phyloP scores from a whole-genome alignment of 768 basidiomycete genomes.

The Phanerochaete carnosa region DNA sequence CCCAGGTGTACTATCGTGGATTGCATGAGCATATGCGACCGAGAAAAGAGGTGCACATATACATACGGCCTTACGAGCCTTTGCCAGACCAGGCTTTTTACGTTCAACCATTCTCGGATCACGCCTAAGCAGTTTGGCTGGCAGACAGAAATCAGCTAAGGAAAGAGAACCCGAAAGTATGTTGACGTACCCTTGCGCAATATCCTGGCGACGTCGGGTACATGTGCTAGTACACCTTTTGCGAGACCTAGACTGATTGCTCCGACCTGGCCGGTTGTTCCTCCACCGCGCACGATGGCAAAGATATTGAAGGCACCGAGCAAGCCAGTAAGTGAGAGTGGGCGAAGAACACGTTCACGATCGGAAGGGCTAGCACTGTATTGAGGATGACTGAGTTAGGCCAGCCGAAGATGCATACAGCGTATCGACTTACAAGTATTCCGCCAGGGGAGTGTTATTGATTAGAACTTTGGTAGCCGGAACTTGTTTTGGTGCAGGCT shows the following conservation, averaged over 20 bases:
- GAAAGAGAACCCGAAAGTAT: background rate
- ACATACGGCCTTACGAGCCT: slow-evolving; percentile 89
- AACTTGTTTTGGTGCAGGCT: slow-evolving; percentile 26
- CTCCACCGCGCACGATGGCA: slow-evolving; percentile 71
- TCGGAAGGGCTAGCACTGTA: slow-evolving; percentile 54
- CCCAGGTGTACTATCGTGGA: slow-evolving; percentile 77
- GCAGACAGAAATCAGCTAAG: background rate
- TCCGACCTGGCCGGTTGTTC: slow-evolving; percentile 90
- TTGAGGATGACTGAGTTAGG: background rate
- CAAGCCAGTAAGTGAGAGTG: slow-evolving; percentile 78
- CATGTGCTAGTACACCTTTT: slow-evolving; percentile 70
- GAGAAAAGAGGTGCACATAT: slow-evolving; percentile 6
- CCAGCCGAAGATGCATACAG: background rate
- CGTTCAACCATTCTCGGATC: slow-evolving; percentile 98
- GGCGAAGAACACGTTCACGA: slow-evolving; percentile 78
- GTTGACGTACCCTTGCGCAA: slow-evolving; percentile 65
- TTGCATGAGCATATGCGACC: slow-evolving; percentile 12
- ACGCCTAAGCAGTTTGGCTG: slow-evolving; percentile 82
- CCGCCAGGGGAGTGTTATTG: slow-evolving; percentile 77
- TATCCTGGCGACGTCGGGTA: slow-evolving; percentile 58
- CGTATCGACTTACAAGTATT: slow-evolving; percentile 57
- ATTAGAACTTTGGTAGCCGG: slow-evolving; percentile 69
- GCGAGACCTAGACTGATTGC: slow-evolving; percentile 78
- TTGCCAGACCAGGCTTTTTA: slow-evolving; percentile 92
- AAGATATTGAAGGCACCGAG: slow-evolving; percentile 79